Evolutionary conservation across 2,329 filamentous ascomycete species (phyloP), one percentile per base, ranked within the genome.

Genomic region (Cordyceps tenuipes): DNA sequence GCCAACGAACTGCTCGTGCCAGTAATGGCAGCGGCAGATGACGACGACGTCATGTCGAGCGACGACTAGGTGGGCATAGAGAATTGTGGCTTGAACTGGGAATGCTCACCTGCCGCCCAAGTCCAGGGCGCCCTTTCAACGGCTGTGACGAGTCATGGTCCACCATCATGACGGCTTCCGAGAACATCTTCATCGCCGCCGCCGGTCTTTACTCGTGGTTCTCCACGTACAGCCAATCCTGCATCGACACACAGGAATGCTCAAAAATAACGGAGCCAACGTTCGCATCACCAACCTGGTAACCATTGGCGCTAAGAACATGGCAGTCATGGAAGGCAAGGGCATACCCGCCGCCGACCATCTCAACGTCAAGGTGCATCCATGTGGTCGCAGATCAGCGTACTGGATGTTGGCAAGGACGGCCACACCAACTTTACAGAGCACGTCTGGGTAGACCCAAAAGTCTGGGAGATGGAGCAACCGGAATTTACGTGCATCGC

Each of bases 281-380:
- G 60, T 68, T 19, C 64, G 62, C 6, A 59, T 69, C 48, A 57
- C 67, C 39, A 64, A 71, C 34, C 59, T 73, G 21, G 61, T 73
- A 10, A 69, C 67, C 9, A 72, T 72, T 9, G 70, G 71, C 3
- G 64, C 70, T 29, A 67, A 67, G 57, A 66, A 72, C 56, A 68
- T 68, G 62, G 61, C 63, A 4, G 62, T 67, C 7, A 62, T 63
- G 31, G 64, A 71, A 50, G 68, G 68, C 17, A 59, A 66, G 29
- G 64, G 59, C 12, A 66, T 72, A 49, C 5, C 23, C 12, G 68
- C 71, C 9, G 43, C 54, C 9, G 68, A 70, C 43, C 71, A 72
- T 57, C 61, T 69, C 5, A 66, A 66, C 52, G 63, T 70, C 10
- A 60, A 68, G 1, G 39, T 36, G 12, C 70, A 72, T 39, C 70